These are phyloP conservation scores for Trichoderma parareesei DNA, from an alignment of 495 filamentous ascomycete species.

Conservation along the genomic window DNA sequence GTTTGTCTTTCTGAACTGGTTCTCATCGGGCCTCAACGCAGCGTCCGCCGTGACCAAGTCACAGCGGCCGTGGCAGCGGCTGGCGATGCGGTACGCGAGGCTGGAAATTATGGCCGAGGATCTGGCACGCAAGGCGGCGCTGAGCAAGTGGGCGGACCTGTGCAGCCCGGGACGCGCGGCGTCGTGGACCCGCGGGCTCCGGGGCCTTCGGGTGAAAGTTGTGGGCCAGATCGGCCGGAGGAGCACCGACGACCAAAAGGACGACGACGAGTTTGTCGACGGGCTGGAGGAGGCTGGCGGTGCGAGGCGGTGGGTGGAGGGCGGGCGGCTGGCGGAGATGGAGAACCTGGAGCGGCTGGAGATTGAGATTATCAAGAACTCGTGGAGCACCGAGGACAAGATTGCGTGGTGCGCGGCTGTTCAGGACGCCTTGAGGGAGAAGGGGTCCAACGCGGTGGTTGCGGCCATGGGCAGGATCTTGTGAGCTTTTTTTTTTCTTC, in stretches of 20 bases:
- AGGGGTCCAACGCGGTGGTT: background rate
- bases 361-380: constrained; percentile 19
- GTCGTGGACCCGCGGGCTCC: constrained; percentile 20
- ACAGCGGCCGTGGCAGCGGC: constrained; percentile 25
- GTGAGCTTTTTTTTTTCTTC: background rate
- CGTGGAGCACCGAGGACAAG: constrained; percentile 12
- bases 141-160: constrained; percentile 23
- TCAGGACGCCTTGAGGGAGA: constrained; percentile 9
- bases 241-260: constrained; percentile 2
- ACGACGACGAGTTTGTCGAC: constrained; percentile 16
- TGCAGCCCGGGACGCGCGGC: constrained; percentile 16
- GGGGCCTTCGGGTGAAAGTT: constrained; percentile 24
- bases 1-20: constrained; percentile 31
- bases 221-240: constrained; percentile 6
- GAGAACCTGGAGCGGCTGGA: constrained; percentile 19
- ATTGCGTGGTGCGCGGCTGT: constrained; percentile 8
- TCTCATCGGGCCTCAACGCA: constrained; percentile 24
- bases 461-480: constrained; percentile 6
- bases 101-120: constrained; percentile 24
- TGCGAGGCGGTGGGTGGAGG: constrained; percentile 15
- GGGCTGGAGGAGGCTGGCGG: constrained; percentile 2
- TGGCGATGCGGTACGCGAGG: constrained; percentile 24
- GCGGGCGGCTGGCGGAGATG: constrained; percentile 13
- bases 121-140: constrained; percentile 13
- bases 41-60: constrained; percentile 21